phyloP scores from a whole-genome alignment of 2,329 filamentous ascomycete genomes.

The Xylariaceae sp. region DNA sequence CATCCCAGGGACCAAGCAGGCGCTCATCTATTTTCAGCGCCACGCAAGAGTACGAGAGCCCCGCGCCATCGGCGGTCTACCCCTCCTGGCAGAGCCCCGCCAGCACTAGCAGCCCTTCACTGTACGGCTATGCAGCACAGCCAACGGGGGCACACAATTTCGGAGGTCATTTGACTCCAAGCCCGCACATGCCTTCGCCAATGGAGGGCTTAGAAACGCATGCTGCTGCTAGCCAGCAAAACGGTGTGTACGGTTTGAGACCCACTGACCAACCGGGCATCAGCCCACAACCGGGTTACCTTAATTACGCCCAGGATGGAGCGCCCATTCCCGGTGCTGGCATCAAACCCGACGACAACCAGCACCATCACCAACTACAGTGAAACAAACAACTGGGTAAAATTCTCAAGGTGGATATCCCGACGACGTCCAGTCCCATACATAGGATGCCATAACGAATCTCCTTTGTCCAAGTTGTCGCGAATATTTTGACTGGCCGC shows the following conservation, averaged over 20 bases:
- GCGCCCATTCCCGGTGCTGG: not conserved
- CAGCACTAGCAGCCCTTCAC: slow-evolving; percentile 35
- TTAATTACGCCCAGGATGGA: not conserved
- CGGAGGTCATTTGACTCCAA: slow-evolving; percentile 24
- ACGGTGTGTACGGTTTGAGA: no score
- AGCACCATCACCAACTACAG: not conserved
- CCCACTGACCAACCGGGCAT: not conserved
- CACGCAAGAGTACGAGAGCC: slow-evolving; percentile 40
- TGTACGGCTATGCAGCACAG: slow-evolving; percentile 44
- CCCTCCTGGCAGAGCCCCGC: slow-evolving; percentile 42
- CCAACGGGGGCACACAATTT: slow-evolving; percentile 29
- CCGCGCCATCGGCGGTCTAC: slow-evolving; percentile 37
- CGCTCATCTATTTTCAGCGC: slow-evolving; percentile 41
- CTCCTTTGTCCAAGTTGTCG: not conserved
- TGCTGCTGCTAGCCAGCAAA: no score
- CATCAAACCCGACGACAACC: not conserved
- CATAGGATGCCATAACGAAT: not conserved
- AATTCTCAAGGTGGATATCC: not conserved
- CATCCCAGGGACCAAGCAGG: slow-evolving; percentile 40
- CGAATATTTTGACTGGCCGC: not conserved
- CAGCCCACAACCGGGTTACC: not conserved
- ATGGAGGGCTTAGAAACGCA: no score
- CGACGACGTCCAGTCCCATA: not conserved
- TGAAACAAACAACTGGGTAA: not conserved
- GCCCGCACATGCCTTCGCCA: no score